A percentile compares a stretch with the other conserved stretches of the same genome.
These are phyloP conservation scores for Grigorovia jiainica DNA, from an alignment of 805 yeast species.

Conservation along the genomic window DNA sequence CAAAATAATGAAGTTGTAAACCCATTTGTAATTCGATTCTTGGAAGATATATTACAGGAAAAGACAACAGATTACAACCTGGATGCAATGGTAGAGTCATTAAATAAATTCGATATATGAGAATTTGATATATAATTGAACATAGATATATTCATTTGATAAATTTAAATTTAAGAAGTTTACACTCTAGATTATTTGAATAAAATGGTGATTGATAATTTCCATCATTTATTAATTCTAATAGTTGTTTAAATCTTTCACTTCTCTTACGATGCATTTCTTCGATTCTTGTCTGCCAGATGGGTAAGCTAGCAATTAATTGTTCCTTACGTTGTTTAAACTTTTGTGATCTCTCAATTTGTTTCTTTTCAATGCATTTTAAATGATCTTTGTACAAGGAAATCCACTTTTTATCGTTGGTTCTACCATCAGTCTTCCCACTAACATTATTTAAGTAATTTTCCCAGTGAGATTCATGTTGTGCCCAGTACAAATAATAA, in stretches of 20 bases:
- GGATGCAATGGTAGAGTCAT: slow-evolving; percentile 3
- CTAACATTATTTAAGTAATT: too few species aligned
- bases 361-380: slow-evolving; percentile 3
- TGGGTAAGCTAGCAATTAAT: slow-evolving; percentile 10
- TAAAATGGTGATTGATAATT: slow-evolving; percentile 9
- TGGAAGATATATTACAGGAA: slow-evolving; percentile 20
- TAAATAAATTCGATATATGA: background rate
- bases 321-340: slow-evolving; percentile 10
- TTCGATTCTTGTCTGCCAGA: slow-evolving; percentile 14
- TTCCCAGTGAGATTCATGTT: slow-evolving; percentile 28
- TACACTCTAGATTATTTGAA: background rate
- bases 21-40: slow-evolving; percentile 29
- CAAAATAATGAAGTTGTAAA: slow-evolving; percentile 2
- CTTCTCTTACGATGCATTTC: slow-evolving; percentile 19
- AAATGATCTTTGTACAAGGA: slow-evolving; percentile 15
- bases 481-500: slow-evolving; percentile 16
- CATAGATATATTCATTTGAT: background rate
- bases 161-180: background rate
- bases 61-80: slow-evolving; percentile 19
- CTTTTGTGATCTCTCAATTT: slow-evolving; percentile 5
- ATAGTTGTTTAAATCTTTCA: slow-evolving; percentile 10
- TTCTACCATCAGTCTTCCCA: too few species aligned
- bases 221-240: background rate
- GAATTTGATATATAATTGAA: too few species aligned
- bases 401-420: too few species aligned